Evolutionary conservation across 352 stramenopile genomes (phyloP), one percentile per base, ranked within the genome.

Genomic region (Phytophthora litchii): DNA sequence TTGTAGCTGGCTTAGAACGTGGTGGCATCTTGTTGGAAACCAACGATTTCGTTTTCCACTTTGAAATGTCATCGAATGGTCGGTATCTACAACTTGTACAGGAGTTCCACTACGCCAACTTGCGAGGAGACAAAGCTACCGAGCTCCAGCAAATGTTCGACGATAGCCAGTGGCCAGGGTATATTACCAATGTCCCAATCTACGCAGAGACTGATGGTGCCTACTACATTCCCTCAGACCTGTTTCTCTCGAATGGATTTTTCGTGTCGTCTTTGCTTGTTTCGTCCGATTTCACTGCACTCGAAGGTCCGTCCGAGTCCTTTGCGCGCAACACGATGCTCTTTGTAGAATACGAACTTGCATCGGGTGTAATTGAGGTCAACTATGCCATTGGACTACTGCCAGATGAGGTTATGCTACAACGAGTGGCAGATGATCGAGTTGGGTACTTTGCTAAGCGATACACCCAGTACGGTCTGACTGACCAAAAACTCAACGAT

Each of bases 371-470:
- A 16, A 58, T 86, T 27, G 54, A 77, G 23, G 72, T 93, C 29
- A 81, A 76, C 36, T 96, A 85, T 47, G 84, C 80, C 10, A 86
- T 96, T 12, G 80, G 83, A 6, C 41, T 91, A 5, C 64, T 96
- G 0, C 88, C 88, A 3, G 69, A 89, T 3, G 62, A 77, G 11
- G 35, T 78, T 6, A 86, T 91, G 74, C 23, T 55, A 1, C 67
- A 80, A 50, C 74, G 84, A 12, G 59, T 87, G 32, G 69, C 72
- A 3, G 88, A 96, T 46, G 82, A 95, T 66, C 78, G 84, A 19
- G 67, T 96, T 2, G 86, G 86, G 4, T 96, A 88, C 52, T 96
- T 95, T 52, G 76, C 70, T 34, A 81, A 81, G 27, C 69, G 66
- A 0, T 96, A 84, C 62, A 74, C 66, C 1, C 68, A 78, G 20